Evolutionary conservation across 2,329 filamentous ascomycete species (phyloP), one percentile per base, ranked within the genome.

Genomic region (Fusarium domesticum): DNA sequence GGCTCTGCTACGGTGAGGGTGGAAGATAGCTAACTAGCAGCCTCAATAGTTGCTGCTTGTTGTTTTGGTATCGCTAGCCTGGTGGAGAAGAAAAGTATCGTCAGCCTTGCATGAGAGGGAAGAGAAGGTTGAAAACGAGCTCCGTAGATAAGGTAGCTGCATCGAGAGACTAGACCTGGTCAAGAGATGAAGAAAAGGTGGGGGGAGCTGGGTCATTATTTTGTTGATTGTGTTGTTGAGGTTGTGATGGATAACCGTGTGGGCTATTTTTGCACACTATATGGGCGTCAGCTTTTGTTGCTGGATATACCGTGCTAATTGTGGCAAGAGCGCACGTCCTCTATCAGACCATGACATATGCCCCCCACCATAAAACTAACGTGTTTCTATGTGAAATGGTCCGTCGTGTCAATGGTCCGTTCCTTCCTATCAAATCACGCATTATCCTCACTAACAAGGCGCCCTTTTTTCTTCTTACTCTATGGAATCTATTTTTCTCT

Each of bases 401-500:
- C 39, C 36, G 50, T 60, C 51, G 33, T 39, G 30, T 47, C 38
- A 42, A 18, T 41, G 35, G 23, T 28, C 23, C 14, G 23, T 28
- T 28, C 23, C 23, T 28, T 28, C 42, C 50, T 57, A 53, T 56
- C 56, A 64, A 63, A 64, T 63, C 59, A 65, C 56, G 57, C 60
- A 64, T 56, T 42, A 48, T 53, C 48, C 47, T 51, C 45, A 45
- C 53, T 51, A 50, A 48, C 42, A 28, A 45, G 39, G 48, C 47
- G 45, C 51, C 52, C 18, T 41, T 51, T 38, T 36, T 53, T 46
- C 45, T 38, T 45, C 51, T 55, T 50, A 50, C 53, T 41, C 49
- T 55, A 52, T 43, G 39, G n/a, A 39, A 39, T 39, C 36, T 30
- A 32, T 32, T 39, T 43, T 19, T 30, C 19, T 32, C 16, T 34